phyloP scores from a whole-genome alignment of 108 stramenopile genomes.

The Parmales sp. region DNA sequence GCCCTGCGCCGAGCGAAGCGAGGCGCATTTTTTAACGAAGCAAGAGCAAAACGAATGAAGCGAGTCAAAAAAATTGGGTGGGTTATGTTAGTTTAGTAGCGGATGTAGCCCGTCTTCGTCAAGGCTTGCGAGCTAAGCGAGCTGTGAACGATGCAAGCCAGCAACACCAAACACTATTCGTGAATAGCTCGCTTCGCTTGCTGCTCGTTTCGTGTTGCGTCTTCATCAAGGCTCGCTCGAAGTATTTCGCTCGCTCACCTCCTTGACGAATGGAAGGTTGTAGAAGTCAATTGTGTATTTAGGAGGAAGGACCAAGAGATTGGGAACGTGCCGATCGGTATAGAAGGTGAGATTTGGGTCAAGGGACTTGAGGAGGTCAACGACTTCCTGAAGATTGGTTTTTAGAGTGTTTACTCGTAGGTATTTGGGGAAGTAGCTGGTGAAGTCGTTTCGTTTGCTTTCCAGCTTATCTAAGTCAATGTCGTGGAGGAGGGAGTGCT shows the following conservation, averaged over 20 bases:
- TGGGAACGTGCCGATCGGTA: constrained; percentile 61
- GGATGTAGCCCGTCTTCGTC: no score
- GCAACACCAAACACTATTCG: background rate
- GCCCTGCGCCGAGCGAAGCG: no score
- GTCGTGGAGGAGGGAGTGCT: constrained; percentile 17
- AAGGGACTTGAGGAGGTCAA: background rate
- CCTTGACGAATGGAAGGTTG: background rate
- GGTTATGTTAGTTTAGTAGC: no score
- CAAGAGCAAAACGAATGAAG: no score
- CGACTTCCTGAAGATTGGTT: constrained; percentile 28
- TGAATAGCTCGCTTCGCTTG: no score
- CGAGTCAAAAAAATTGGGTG: no score
- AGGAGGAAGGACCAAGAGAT: constrained; percentile 66
- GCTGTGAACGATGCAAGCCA: background rate
- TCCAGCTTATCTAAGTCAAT: background rate
- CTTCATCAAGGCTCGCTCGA: constrained; percentile 29
- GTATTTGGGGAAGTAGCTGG: constrained; percentile 55
- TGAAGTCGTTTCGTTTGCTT: background rate
- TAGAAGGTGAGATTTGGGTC: constrained; percentile 23
- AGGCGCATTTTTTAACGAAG: no score
- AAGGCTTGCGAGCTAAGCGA: background rate
- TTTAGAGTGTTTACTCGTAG: constrained; percentile 68
- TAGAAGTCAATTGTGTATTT: constrained; percentile 25
- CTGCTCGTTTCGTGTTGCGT: constrained; percentile 16
- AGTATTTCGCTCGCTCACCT: no score